Evolutionary conservation across 2,329 filamentous ascomycete genomes (phyloP).

Genomic region (Xylaria sp.): DNA sequence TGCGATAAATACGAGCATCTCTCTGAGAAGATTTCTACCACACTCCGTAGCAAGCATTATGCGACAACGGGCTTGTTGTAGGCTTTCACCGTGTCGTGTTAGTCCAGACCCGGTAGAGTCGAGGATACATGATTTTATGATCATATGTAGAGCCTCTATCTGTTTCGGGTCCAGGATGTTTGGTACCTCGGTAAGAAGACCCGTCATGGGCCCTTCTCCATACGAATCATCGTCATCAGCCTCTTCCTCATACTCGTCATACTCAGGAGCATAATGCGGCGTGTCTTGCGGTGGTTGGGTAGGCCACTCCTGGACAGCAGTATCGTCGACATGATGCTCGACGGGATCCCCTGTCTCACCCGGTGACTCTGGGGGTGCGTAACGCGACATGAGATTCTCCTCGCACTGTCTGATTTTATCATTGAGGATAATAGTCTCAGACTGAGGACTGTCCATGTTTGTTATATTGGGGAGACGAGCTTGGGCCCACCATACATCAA

Average conservation of each 20-base stretch:
- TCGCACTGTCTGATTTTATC: conserved; percentile 67
- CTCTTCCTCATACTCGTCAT: conserved; percentile 63
- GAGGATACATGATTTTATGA: conserved; percentile 93
- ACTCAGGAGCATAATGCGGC: conserved; percentile 55
- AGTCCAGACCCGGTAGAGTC: conserved; percentile 78
- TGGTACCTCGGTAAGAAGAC: conserved; percentile 90
- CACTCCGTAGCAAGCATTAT: conserved; percentile 90
- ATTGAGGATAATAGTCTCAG: conserved; percentile 68
- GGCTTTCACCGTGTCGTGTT: conserved; percentile 76
- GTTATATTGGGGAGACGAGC: conserved; percentile 70
- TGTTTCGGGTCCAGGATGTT: conserved; percentile 94
- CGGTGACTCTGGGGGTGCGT: conserved; percentile 54
- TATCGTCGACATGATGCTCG: conserved; percentile 52
- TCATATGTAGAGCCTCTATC: conserved; percentile 96
- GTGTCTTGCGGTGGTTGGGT: conserved; percentile 55
- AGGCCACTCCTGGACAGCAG: conserved; percentile 49
- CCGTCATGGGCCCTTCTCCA: conserved; percentile 80
- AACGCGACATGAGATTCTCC: conserved; percentile 67
- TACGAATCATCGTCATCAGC: conserved; percentile 78
- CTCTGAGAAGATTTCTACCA: conserved; percentile 86
- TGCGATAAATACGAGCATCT: conserved; percentile 94
- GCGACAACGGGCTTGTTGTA: conserved; percentile 90
- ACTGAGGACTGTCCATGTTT: conserved; percentile 68
- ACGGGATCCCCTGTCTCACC: conserved; percentile 50
- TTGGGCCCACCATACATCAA: conserved; percentile 72